Conservation (phyloP, 1,139 yeast species). For the Nadsonia commutata region DNA sequence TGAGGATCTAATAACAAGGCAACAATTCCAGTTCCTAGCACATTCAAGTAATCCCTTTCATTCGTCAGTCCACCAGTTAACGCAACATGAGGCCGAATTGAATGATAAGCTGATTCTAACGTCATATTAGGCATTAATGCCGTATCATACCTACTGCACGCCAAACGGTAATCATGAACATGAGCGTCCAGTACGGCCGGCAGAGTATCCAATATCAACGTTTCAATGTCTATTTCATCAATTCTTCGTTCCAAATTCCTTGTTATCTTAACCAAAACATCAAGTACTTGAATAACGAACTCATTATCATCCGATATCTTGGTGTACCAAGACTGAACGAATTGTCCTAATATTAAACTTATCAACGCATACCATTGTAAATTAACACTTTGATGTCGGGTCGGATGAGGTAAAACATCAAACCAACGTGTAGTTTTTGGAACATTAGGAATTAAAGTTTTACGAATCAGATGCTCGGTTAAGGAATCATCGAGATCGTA, state of each 20-base stretch:
- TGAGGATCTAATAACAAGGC: conserved; percentile 24
- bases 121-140: conserved; percentile 16
- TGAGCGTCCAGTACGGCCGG: conserved; percentile 26
- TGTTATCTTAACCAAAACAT: conserved; percentile 26
- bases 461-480: neutral
- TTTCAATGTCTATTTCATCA: conserved; percentile 6
- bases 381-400: conserved; percentile 17
- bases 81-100: conserved; percentile 35
- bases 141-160: conserved; percentile 14
- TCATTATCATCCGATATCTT: conserved; percentile 25
- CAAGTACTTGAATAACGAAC: conserved; percentile 24
- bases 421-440: neutral
- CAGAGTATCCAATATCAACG: conserved; percentile 25
- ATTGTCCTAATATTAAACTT: conserved; percentile 26
- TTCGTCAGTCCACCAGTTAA: conserved; percentile 13
- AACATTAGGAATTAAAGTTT: neutral
- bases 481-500: neutral
- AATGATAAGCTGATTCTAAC: conserved; percentile 21
- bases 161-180: conserved; percentile 14
- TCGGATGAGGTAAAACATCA: neutral
- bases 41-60: conserved; percentile 17
- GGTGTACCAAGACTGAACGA: conserved; percentile 29
- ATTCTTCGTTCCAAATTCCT: conserved; percentile 24
- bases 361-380: conserved; percentile 27
- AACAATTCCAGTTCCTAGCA: conserved; percentile 21